These are phyloP conservation scores for Starmera amethionina DNA, from an alignment of 805 yeast species.

Conservation along the genomic window DNA sequence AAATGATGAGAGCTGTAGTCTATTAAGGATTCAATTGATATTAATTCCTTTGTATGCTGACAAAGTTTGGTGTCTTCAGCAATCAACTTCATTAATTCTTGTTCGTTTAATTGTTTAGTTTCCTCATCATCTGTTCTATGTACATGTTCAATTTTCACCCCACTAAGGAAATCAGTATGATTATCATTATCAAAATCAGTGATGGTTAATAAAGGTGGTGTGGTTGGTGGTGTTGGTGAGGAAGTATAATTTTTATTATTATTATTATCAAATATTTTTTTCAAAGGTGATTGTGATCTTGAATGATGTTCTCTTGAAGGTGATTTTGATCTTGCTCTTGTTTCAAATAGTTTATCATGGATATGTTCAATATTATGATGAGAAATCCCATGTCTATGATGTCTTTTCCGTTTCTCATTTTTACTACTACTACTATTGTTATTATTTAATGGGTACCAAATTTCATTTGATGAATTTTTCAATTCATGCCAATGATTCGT, in stretches of 20 bases:
- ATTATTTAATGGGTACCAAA: constrained; percentile 36
- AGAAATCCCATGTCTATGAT: constrained; percentile 2
- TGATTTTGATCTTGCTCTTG: constrained; percentile 15
- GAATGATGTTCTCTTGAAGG: neutral
- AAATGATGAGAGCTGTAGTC: neutral
- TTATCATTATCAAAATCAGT: constrained; percentile 4
- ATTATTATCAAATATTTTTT: constrained; percentile 1
- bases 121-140: too few relatives aligned
- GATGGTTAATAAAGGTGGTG: neutral
- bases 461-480: constrained; percentile 30
- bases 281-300: constrained; percentile 8
- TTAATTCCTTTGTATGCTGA: neutral
- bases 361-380: constrained; percentile 4
- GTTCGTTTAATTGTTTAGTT: too few relatives aligned
- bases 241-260: neutral
- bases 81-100: too few relatives aligned
- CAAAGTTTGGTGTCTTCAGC: neutral
- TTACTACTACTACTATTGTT: neutral
- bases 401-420: neutral
- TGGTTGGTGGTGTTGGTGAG: neutral
- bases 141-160: too few relatives aligned
- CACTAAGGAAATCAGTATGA: too few relatives aligned
- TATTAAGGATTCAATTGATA: neutral
- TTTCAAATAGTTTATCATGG: constrained; percentile 14
- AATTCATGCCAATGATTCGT: constrained; percentile 45